Evolutionary conservation across 2,329 filamentous ascomycete genomes (phyloP).

Genomic region (Orbilia ellipsospora): DNA sequence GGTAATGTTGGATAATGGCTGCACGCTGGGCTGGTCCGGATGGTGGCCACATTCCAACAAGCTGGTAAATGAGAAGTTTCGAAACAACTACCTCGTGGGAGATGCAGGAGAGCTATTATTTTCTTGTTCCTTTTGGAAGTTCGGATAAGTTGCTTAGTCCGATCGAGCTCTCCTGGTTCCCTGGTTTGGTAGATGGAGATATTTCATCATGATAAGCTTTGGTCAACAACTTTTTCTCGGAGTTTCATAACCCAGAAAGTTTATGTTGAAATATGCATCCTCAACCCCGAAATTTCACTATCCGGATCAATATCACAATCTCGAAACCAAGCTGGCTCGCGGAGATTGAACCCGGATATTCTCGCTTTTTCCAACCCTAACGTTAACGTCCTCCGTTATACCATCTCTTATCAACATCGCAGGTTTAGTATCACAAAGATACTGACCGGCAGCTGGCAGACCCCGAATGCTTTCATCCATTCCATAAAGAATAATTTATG

Average conservation of each 20-base stretch:
- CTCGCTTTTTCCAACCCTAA: background rate
- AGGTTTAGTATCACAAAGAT: conserved; percentile 5
- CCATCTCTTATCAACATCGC: conserved; percentile 6
- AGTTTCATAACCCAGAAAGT: conserved; percentile 1
- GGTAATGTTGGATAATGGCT: background rate
- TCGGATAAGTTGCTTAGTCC: conserved; percentile 31
- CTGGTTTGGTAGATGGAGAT: conserved; percentile 15
- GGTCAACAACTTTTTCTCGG: background rate
- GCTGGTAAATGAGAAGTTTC: conserved; percentile 24
- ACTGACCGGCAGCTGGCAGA: conserved; percentile 7
- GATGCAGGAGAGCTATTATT: conserved; percentile 22
- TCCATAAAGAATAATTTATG: conserved; percentile 21
- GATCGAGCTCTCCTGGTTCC: conserved; percentile 4
- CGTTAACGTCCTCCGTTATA: background rate
- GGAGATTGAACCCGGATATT: too few species aligned
- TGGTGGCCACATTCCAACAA: conserved; percentile 26
- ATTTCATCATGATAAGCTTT: background rate
- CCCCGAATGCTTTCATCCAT: conserved; percentile 13
- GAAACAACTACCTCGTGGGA: conserved; percentile 8
- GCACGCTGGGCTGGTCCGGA: conserved; percentile 10
- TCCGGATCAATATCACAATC: too few species aligned
- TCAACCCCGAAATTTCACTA: background rate
- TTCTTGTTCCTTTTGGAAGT: conserved; percentile 12
- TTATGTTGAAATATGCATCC: conserved; percentile 6
- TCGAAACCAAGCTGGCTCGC: too few species aligned